Conservation (phyloP, 345 rosid species). For the Jatropha curcas region DNA sequence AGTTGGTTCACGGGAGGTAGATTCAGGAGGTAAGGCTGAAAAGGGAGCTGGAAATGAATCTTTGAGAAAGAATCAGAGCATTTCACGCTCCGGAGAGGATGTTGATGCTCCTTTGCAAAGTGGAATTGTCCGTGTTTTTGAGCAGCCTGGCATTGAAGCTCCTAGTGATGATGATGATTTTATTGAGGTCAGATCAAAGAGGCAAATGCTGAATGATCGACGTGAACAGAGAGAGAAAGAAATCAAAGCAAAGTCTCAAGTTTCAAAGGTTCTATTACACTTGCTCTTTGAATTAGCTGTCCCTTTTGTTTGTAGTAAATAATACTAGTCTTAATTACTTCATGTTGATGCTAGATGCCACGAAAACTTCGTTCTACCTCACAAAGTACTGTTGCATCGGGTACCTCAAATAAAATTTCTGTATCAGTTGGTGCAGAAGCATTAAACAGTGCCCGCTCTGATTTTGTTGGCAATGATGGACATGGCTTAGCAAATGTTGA, state of each 20-base stretch:
- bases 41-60: conserved; percentile 54
- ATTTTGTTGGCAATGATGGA: conserved; percentile 41
- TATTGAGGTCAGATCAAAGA: conserved; percentile 97
- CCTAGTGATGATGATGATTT: conserved; percentile 95
- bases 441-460: conserved; percentile 33
- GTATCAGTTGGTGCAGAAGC: conserved; percentile 44
- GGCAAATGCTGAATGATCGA: conserved; percentile 94
- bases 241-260: conserved; percentile 81
- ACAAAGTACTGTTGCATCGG: conserved; percentile 38
- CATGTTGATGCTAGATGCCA: conserved; percentile 49
- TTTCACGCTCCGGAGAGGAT: conserved; percentile 47
- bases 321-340: conserved; percentile 13
- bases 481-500: conserved; percentile 36
- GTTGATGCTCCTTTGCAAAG: conserved; percentile 77
- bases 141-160: conserved; percentile 91
- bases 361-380: conserved; percentile 51
- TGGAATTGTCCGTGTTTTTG: conserved; percentile 70
- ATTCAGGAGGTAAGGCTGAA: conserved; percentile 46
- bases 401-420: conserved; percentile 46
- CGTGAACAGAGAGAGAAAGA: conserved; percentile 98
- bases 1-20: conserved; percentile 39
- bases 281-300: conserved; percentile 1
- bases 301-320: conserved; percentile 1
- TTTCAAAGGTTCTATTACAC: conserved; percentile 61
- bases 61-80: conserved; percentile 39